Base-by-base conservation (phyloP, 192 early-diverging fungal species). In the Rhizoclosmatium globosum region DNA sequence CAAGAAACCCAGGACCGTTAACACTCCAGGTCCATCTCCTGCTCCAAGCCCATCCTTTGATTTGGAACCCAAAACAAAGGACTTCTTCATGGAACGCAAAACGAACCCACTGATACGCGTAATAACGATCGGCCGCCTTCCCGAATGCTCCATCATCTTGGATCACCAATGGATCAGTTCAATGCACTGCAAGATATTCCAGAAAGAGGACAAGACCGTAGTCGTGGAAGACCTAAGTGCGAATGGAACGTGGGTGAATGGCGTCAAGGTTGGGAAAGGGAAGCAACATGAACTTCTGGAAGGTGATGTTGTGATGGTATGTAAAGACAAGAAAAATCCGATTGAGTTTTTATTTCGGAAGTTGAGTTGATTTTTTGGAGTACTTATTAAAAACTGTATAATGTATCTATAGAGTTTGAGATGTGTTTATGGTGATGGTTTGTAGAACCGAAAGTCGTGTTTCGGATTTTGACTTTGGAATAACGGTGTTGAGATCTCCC, bases 171-270 rank as follows among this genome's bases (percentile, higher is more conserved):
- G 3, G n/a, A 62, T 85, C 39, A 82, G 81, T 64, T 58, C 67
- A 13, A n/a, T 45, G 11, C 84, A 85, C 58, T 85, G 84, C 43
- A 39, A 17, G 7, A 45, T 74, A 7, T 43, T 31, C 19, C 3
- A 23, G n/a, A n/a, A 4, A 3, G 79, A 60, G 58, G 31, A 19
- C 4, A n/a, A 67, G 46, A 47, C 42, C 7, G 42, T 70, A 6
- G 21, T 80, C 17, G 48, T 11, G 45, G 77, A 82, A 21, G 23
- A 3, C 42, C 57, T 50, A 17, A 85, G 84, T 60, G 19, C 68
- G 23, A 85, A 85, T 74, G 84, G 82, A 15, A 85, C 72, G 11
- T 79, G 19, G 13, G 58, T 81, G 2, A 85, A 85, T 60, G 69
- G 62, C 4, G n/a, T 11, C 7, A 4, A 21, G 7, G 62, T 64